Base-by-base conservation (phyloP, 768 basidiomycete species). In the Boletellus sp. region DNA sequence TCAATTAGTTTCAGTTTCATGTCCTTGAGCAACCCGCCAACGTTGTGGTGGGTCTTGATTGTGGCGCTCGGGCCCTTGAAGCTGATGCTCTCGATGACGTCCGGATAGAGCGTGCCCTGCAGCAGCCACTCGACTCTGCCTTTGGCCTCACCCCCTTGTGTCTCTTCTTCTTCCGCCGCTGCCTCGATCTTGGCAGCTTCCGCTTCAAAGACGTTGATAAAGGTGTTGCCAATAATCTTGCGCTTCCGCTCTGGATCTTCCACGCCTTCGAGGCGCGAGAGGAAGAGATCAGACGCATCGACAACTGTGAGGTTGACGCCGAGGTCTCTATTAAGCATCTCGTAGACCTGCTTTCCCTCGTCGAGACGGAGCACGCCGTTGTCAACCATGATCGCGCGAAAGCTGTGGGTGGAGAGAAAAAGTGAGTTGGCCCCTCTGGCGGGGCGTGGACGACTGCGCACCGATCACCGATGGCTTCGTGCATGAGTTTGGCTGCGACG, bases 1-100 rank as follows among this genome's bases (percentile, higher is more conserved):
- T 99, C 96, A 57, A 99, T 98, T 43, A 99, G 78, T 74, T 98
- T 98, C 60, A 99, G 79, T 70, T 93, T 96, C 96, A 98, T 99
- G 71, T 98, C 87, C 65, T 88, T 90, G 53, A 97, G 77, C 45
- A 99, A 74, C 3, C 95, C 95, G 24, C 96, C 96, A 57, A 98
- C 96, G 58, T 99, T 99, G 69, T 98, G 96, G 68, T 99, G 96
- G 3, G 96, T 98, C 78, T 99, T 99, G 78, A 99, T 99, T 10
- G 95, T 98, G 34, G 96, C 96, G 56, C 89, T 92, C 0, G 96
- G 96, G 3, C 96, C 96, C 72, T 97, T 98, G 81, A 99, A 99
- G 71, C 89, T 92, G 73, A 99, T 96, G 65, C 89, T 92, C 75
- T 99, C 96, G 65, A 98, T 99, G 51, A 99, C 96, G 64, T 99